Evolutionary conservation across 2,329 filamentous ascomycete genomes (phyloP), one percentile per base, ranked within the genome.

Genomic region (Cercospora berteroae): DNA sequence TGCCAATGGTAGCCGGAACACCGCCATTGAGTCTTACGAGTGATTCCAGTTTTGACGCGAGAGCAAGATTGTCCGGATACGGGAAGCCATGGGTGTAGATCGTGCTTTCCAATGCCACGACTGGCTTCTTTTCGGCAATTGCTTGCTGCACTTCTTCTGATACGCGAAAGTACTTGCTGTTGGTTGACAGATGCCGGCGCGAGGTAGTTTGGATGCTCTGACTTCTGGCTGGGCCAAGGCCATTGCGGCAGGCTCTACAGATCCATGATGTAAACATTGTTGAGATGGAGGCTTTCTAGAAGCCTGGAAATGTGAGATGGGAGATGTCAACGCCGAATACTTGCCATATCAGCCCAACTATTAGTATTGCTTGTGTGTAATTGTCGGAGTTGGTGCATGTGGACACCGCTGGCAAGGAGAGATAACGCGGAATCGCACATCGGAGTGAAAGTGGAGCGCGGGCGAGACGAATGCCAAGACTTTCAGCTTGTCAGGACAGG

Each of bases 51-150:
- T 90, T 86, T 36, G 88, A 86, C n/a, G 92, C 92, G 13, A 99
- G 84, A 23, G 90, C 89, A 48, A 90, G 81, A 73, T 91, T 92
- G 29, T 90, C 86, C 0, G 89, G 90, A 72, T 90, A 90, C 2
- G 89, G 89, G 71, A 89, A 91, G 66, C 88, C 88, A 80, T 99
- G 95, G 1, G 95, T 99, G 80, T 99, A 98, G 73, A 99, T 98
- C 4, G 95, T 97, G 1, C 92, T 93, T 80, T 99, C 95, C 4
- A 99, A 85, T 16, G 94, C 95, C 10, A 99, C 94, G 4, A 99
- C 89, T 0, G 95, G 94, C 74, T 88, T 89, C 65, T 89, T 88
- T 12, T 87, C 86, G 50, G 87, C 83, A 58, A 97, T 79, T 44
- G 94, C 94, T 76, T 93, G 88, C 62, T 85, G 83, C 12, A 99